phyloP scores from a whole-genome alignment of 768 basidiomycete species.

The Mrakia hoshinonis region DNA sequence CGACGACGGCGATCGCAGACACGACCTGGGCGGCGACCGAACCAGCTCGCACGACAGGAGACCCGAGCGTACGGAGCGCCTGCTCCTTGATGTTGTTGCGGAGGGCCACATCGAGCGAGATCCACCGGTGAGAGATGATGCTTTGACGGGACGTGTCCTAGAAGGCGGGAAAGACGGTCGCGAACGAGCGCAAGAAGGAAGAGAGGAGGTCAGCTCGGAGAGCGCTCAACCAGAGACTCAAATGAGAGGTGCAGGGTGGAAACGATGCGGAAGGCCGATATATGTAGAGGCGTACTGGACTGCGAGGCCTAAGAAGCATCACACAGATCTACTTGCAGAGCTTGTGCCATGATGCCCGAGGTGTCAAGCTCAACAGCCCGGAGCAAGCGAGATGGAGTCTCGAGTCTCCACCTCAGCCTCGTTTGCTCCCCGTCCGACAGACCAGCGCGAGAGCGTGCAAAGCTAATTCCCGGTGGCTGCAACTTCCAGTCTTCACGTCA shows the following conservation, averaged over 20 bases:
- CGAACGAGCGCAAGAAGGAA: conserved; percentile 30
- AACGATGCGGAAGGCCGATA: too few species aligned
- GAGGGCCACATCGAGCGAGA: conserved; percentile 56
- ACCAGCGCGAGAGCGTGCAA: not conserved
- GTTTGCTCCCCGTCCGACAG: too few species aligned
- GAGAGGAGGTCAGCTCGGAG: not conserved
- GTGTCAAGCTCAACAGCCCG: too few species aligned
- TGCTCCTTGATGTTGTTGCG: conserved; percentile 72
- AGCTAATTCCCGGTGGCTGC: too few species aligned
- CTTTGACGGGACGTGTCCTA: conserved; percentile 68
- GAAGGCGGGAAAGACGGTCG: conserved; percentile 15
- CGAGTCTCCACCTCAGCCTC: too few species aligned
- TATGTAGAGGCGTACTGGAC: too few species aligned
- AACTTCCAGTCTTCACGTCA: too few species aligned
- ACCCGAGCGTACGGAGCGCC: conserved; percentile 72
- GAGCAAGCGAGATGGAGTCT: too few species aligned
- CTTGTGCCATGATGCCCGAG: too few species aligned
- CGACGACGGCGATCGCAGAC: conserved; percentile 85
- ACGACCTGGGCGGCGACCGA: conserved; percentile 87
- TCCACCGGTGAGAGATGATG: conserved; percentile 72
- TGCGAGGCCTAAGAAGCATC: too few species aligned
- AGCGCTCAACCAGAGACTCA: not conserved
- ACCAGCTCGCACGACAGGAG: conserved; percentile 61
- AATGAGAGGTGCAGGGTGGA: not conserved
- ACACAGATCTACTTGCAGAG: too few species aligned